Evolutionary conservation across 1,284 basidiomycete species (phyloP).

Genomic region (Puccinia novopanici): DNA sequence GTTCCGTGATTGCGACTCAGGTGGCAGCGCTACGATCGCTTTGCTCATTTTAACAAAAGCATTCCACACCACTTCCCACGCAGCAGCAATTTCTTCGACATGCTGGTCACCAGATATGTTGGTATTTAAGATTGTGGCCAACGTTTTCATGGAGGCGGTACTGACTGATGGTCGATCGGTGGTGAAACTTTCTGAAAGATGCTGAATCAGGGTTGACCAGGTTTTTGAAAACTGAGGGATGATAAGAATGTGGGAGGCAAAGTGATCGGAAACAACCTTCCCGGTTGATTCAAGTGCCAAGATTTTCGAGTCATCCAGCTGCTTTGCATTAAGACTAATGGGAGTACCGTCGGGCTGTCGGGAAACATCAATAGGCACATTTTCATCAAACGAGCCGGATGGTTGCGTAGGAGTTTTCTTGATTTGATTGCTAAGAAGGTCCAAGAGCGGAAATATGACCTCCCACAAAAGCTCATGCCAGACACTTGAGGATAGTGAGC

Average conservation of each 20-base stretch:
- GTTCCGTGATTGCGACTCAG: slow-evolving; percentile 53
- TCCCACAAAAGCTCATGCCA: slow-evolving; percentile 89
- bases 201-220: slow-evolving; percentile 72
- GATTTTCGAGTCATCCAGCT: slow-evolving; percentile 83
- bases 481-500: slow-evolving; percentile 72
- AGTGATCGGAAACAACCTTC: slow-evolving; percentile 77
- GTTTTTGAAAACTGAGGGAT: slow-evolving; percentile 70
- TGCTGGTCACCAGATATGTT: slow-evolving; percentile 54
- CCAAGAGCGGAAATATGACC: slow-evolving; percentile 83
- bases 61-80: slow-evolving; percentile 31
- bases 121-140: slow-evolving; percentile 70
- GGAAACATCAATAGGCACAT: slow-evolving; percentile 50
- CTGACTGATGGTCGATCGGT: slow-evolving; percentile 71
- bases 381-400: slow-evolving; percentile 32
- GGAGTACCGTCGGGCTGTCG: slow-evolving; percentile 51
- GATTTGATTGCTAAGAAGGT: slow-evolving; percentile 65
- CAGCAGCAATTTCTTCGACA: slow-evolving; percentile 52
- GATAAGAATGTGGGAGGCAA: slow-evolving; percentile 71
- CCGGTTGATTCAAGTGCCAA: slow-evolving; percentile 82
- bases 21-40: slow-evolving; percentile 55
- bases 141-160: slow-evolving; percentile 74
- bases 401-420: slow-evolving; percentile 22
- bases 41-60: slow-evolving; percentile 51
- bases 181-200: slow-evolving; percentile 71
- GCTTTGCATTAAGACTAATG: slow-evolving; percentile 55